Conservation (phyloP, 1,284 basidiomycete genomes). For the Puccinia hordei region DNA sequence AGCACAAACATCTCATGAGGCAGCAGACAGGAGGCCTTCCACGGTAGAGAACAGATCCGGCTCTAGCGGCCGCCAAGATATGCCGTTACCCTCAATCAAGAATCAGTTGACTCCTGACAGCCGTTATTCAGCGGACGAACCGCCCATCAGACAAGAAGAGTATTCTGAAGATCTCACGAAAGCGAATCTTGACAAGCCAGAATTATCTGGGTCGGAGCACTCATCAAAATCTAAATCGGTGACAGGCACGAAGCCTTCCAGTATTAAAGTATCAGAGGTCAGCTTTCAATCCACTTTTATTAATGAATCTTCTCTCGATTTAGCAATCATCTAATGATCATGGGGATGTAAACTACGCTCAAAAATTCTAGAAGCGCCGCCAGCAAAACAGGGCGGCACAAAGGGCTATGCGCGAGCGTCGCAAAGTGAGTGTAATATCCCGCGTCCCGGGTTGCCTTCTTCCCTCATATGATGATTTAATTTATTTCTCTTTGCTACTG, state of each 20-base stretch:
- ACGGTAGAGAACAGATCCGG: background rate
- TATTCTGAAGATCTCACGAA: slow-evolving; percentile 7
- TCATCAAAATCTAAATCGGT: background rate
- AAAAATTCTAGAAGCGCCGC: slow-evolving; percentile 19
- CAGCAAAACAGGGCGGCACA: slow-evolving; percentile 43
- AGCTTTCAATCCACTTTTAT: background rate
- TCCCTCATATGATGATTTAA: background rate
- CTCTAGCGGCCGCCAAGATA: background rate
- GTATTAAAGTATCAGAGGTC: slow-evolving; percentile 22
- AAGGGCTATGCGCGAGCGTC: slow-evolving; percentile 39
- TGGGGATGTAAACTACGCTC: background rate
- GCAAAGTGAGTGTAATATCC: slow-evolving; percentile 17
- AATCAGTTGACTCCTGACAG: background rate
- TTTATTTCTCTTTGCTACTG: background rate
- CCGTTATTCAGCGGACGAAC: slow-evolving; percentile 1
- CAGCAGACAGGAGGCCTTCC: background rate
- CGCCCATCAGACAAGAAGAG: background rate
- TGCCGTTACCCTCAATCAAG: background rate
- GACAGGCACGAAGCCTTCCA: slow-evolving; percentile 21
- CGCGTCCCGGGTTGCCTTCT: background rate
- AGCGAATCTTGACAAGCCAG: background rate
- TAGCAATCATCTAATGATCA: background rate
- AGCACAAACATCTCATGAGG: slow-evolving; percentile 1
- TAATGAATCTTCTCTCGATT: background rate
- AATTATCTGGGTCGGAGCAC: slow-evolving; percentile 7